A percentile compares a stretch with the other conserved stretches of the same genome.
These are phyloP conservation scores for Azolla pinnata DNA, from an alignment of 75 land plant species.

Conservation along the genomic window DNA sequence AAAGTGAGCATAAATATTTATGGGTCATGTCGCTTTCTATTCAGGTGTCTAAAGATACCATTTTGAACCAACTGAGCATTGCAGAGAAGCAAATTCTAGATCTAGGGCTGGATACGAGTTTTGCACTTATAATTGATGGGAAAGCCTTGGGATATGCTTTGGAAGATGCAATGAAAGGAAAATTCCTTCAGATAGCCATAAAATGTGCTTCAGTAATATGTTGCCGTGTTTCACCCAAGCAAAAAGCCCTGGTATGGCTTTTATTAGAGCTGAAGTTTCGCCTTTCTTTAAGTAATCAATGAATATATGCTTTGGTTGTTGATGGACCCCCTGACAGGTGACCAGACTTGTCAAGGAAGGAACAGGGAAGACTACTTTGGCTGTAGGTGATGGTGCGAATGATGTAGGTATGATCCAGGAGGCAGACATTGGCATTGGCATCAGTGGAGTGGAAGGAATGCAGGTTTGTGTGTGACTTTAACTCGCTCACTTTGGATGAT, in stretches of 20 bases:
- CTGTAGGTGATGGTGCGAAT: constrained; percentile 84
- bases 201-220: constrained; percentile 81
- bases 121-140: constrained; percentile 77
- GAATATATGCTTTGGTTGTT: constrained; percentile 4
- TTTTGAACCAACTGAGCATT: constrained; percentile 39
- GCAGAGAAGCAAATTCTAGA: constrained; percentile 39
- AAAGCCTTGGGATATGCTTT: constrained; percentile 64
- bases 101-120: constrained; percentile 30
- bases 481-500: too few species aligned
- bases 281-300: too few species aligned
- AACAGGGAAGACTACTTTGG: constrained; percentile 51
- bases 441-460: constrained; percentile 86
- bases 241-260: constrained; percentile 67
- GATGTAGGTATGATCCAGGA: constrained; percentile 92
- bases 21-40: neutral
- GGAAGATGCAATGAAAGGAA: constrained; percentile 46
- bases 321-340: constrained; percentile 34
- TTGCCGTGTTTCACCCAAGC: constrained; percentile 93
- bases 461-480: too few species aligned
- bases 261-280: too few species aligned
- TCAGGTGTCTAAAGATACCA: constrained; percentile 53
- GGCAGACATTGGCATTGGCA: constrained; percentile 82
- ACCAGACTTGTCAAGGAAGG: constrained; percentile 64
- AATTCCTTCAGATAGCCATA: constrained; percentile 54
- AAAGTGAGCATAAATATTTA: too few species aligned